A percentile compares a stretch with the other conserved stretches of the same genome.
Evolutionary conservation across 192 early-diverging fungal species (phyloP).

Genomic region (Funneliformis mosseae): DNA sequence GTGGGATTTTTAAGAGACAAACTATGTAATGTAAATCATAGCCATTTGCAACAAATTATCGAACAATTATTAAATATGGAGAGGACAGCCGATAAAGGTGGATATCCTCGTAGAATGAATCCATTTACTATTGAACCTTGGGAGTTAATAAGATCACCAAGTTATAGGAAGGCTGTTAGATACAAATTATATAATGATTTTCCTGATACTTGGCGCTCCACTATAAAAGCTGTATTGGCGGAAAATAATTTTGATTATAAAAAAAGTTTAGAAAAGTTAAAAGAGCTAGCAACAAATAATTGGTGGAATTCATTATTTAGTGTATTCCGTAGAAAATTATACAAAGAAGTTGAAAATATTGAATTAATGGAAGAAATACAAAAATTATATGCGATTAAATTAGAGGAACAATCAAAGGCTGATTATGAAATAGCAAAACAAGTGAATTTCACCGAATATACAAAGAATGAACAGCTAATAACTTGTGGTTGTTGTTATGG

Average conservation of each 20-base stretch:
- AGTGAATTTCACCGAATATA: slow-evolving; percentile 44
- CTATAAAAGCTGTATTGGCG: slow-evolving; percentile 49
- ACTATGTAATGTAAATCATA: slow-evolving; percentile 28
- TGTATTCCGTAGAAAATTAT: slow-evolving; percentile 39
- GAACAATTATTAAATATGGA: slow-evolving; percentile 25
- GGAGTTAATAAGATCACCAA: slow-evolving; percentile 30
- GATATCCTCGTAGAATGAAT: background rate
- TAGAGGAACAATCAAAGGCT: slow-evolving; percentile 28
- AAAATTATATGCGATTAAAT: background rate
- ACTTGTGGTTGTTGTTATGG: slow-evolving; percentile 51
- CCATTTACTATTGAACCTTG: slow-evolving; percentile 18
- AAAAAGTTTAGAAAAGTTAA: slow-evolving; percentile 36
- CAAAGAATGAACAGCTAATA: slow-evolving; percentile 38
- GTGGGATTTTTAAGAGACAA: slow-evolving; percentile 37
- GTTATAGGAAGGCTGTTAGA: slow-evolving; percentile 26
- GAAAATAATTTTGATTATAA: slow-evolving; percentile 49
- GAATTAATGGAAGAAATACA: slow-evolving; percentile 38
- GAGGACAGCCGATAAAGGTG: background rate
- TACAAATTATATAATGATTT: slow-evolving; percentile 31
- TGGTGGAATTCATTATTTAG: slow-evolving; percentile 41
- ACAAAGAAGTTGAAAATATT: slow-evolving; percentile 9
- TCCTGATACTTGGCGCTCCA: slow-evolving; percentile 50
- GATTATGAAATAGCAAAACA: slow-evolving; percentile 39
- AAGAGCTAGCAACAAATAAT: slow-evolving; percentile 35
- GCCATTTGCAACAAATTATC: slow-evolving; percentile 35